Base-by-base conservation (phyloP, 371 early-diverging fungal genomes). In the Mortierella sp. region DNA sequence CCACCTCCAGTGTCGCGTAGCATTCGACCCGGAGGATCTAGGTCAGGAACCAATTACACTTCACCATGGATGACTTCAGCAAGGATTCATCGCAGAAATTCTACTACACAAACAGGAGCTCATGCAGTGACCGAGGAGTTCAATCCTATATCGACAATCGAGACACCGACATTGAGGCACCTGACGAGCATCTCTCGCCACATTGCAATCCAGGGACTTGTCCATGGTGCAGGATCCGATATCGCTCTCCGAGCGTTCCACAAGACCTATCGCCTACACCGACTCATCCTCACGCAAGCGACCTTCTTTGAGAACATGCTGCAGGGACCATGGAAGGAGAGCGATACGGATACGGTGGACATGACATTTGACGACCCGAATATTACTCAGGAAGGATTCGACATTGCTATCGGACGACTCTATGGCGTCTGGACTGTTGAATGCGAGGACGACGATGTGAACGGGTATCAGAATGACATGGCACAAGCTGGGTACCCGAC, bases 161-260 rank as follows among this genome's bases (percentile, higher is more conserved):
- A n/a, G 31, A 44, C 80, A 26, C 43, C 73, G 10, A 37, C 66
- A 22, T 37, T 84, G 37, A 78, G 76, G 11, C 87, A 90, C 55
- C 85, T 90, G 53, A 65, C 88, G 13, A 73, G 71, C 61, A 69
- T 91, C 14, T 86, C 88, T 61, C 79, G 82, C 39, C 92, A 92
- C 72, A 89, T 91, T 64, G 79, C 89, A 19, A 79, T 76, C n/a
- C 86, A 88, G 39, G 92, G 91, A 14, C 80, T 91, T 10, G 63
- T 86, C 6, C 86, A 90, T 5, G 91, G 91, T 22, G 71, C 87
- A 22, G 92, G 90, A 31, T 89, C 90, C 67, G 92, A 92, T 55
- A 80, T 92, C 9, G 73, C 79, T 1, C 85, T 92, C 14, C 65
- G 64, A 41, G 89, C 86, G 9, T 92, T 90, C 87, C 77, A 79